A percentile compares a stretch with the other conserved stretches of the same genome.
Conservation (phyloP, 768 basidiomycete species). For the Phaffia tasmanica region DNA sequence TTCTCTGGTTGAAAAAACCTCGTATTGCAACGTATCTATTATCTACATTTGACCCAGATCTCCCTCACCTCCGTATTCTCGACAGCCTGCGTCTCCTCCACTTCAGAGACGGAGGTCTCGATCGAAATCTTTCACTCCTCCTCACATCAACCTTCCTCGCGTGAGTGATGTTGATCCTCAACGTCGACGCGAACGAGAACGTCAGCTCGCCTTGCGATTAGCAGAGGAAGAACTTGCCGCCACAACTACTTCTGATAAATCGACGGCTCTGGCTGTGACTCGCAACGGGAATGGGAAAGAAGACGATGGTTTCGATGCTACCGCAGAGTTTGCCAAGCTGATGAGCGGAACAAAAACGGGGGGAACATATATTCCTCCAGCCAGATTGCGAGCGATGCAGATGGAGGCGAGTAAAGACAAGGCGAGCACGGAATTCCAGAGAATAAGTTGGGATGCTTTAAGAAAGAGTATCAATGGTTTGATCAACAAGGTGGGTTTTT, state of each 20-base stretch:
- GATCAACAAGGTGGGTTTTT: constrained; percentile 62
- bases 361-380: constrained; percentile 94
- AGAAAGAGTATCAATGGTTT: constrained; percentile 98
- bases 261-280: constrained; percentile 34
- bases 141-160: constrained; percentile 41
- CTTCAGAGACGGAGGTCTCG: constrained; percentile 33
- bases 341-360: constrained; percentile 52
- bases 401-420: constrained; percentile 72
- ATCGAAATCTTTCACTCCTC: constrained; percentile 32
- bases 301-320: constrained; percentile 51
- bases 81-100: constrained; percentile 36
- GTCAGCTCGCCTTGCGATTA: constrained; percentile 60
- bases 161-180: constrained; percentile 66
- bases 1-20: background rate
- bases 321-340: constrained; percentile 83
- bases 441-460: constrained; percentile 93
- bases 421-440: constrained; percentile 75
- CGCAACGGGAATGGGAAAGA: constrained; percentile 33
- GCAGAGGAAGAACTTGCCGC: constrained; percentile 52
- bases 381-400: constrained; percentile 79
- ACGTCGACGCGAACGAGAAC: constrained; percentile 64
- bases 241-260: constrained; percentile 45
- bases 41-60: constrained; percentile 28
- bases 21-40: background rate
- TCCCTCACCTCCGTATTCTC: constrained; percentile 32